Conservation (phyloP, 257 asterid species). For the Salvia rosmarinus region DNA sequence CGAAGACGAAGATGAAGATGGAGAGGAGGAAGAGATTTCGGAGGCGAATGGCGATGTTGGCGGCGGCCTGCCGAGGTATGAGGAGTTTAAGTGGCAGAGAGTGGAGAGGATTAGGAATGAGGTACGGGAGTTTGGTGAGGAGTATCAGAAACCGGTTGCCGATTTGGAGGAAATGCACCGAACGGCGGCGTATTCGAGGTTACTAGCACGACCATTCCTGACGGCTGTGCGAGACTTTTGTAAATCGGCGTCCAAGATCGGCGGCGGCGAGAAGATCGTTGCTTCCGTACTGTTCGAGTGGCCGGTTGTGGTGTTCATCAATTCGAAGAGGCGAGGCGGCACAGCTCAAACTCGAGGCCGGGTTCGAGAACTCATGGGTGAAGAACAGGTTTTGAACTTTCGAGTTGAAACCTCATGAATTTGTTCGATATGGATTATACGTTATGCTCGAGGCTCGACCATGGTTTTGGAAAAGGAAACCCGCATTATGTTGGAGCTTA, state of each 20-base stretch:
- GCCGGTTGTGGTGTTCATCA: slow-evolving; percentile 87
- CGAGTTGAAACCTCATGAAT: too few species aligned
- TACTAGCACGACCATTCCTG: slow-evolving; percentile 39
- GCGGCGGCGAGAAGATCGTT: slow-evolving; percentile 63
- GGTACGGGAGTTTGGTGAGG: slow-evolving; percentile 74
- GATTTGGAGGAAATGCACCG: slow-evolving; percentile 60
- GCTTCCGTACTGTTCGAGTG: slow-evolving; percentile 89
- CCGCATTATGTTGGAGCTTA: too few species aligned
- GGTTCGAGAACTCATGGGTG: too few species aligned
- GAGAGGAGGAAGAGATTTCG: slow-evolving; percentile 41
- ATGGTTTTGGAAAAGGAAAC: too few species aligned
- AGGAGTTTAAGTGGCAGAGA: slow-evolving; percentile 90
- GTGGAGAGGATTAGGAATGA: slow-evolving; percentile 82
- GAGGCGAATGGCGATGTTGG: too few species aligned
- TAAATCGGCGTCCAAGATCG: slow-evolving; percentile 42
- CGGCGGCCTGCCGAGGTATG: slow-evolving; percentile 47
- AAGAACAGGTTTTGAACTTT: too few species aligned
- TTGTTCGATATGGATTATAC: too few species aligned
- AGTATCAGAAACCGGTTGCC: slow-evolving; percentile 24
- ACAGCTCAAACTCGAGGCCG: too few species aligned
- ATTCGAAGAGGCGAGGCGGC: too few species aligned
- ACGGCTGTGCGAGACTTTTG: slow-evolving; percentile 46
- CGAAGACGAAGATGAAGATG: too few species aligned
- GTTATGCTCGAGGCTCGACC: too few species aligned
- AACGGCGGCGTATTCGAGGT: slow-evolving; percentile 40